Evolutionary conservation across 495 filamentous ascomycete species (phyloP).

Genomic region (Tirmania nivea): DNA sequence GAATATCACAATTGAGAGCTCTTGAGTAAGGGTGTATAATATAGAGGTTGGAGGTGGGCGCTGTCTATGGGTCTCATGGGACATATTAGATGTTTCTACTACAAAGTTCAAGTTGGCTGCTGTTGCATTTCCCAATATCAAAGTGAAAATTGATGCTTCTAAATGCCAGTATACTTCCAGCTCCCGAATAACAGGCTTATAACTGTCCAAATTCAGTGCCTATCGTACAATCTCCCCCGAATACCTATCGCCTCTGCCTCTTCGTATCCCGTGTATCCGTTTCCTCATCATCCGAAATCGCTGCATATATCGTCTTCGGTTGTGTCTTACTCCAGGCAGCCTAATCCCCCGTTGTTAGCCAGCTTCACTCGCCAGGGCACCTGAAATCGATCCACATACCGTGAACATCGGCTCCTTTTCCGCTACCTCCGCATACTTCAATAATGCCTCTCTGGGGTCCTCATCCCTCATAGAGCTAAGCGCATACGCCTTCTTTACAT

Average conservation of each 20-base stretch:
- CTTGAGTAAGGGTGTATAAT: no score
- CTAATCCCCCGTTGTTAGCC: not conserved
- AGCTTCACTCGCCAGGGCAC: not conserved
- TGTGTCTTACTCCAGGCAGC: constrained; percentile 74
- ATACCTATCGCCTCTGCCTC: not conserved
- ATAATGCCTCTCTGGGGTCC: constrained; percentile 77
- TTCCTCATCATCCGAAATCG: constrained; percentile 80
- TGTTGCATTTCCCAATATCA: no score
- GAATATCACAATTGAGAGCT: no score
- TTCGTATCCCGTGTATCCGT: constrained; percentile 11
- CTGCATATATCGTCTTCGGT: constrained; percentile 77
- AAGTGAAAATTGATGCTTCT: no score
- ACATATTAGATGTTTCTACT: no score
- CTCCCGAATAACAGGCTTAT: no score
- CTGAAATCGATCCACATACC: not conserved
- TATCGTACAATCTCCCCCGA: no score
- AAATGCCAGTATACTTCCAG: no score
- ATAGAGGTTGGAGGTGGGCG: no score
- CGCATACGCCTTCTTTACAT: constrained; percentile 70
- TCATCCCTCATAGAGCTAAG: constrained; percentile 91
- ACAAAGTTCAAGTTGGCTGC: no score
- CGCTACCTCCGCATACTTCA: constrained; percentile 88
- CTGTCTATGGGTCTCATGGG: no score
- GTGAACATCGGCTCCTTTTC: constrained; percentile 90
- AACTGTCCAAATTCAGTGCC: no score